These are phyloP conservation scores for Russula olivacea DNA, from an alignment of 768 basidiomycete genomes.

Conservation along the genomic window DNA sequence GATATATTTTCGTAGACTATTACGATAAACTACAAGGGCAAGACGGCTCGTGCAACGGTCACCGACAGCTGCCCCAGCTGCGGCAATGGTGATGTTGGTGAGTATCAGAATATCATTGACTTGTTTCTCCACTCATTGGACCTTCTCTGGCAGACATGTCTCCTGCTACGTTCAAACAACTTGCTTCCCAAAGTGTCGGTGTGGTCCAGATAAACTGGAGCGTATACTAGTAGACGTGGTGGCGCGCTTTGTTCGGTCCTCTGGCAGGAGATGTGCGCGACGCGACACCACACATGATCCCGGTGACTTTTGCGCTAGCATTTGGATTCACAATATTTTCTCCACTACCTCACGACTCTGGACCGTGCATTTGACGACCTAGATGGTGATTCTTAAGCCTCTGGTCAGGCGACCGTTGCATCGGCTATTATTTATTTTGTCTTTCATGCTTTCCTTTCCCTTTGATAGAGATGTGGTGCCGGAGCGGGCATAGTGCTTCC, in stretches of 20 bases:
- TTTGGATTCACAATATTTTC: slow-evolving; percentile 1
- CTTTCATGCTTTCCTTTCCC: neutral
- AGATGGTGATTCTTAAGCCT: slow-evolving; percentile 10
- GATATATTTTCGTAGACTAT: slow-evolving; percentile 10
- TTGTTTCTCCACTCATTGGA: neutral
- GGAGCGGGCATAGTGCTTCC: neutral
- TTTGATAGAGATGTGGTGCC: slow-evolving; percentile 17
- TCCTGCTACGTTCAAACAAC: slow-evolving; percentile 2
- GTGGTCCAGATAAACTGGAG: slow-evolving; percentile 8
- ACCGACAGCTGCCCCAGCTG: slow-evolving; percentile 22
- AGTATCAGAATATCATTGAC: neutral
- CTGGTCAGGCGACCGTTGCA: slow-evolving; percentile 13
- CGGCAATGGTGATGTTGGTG: slow-evolving; percentile 20
- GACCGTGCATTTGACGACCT: neutral
- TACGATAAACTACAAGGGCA: slow-evolving; percentile 3
- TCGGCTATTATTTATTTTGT: slow-evolving; percentile 13
- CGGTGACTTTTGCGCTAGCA: neutral
- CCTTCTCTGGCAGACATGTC: slow-evolving; percentile 20
- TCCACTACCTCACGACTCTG: neutral
- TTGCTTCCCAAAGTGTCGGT: slow-evolving; percentile 3
- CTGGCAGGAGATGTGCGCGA: slow-evolving; percentile 15
- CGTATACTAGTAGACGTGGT: neutral
- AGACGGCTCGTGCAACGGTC: slow-evolving; percentile 12
- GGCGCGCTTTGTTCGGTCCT: neutral
- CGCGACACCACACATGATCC: neutral